phyloP scores from a whole-genome alignment of 2,329 filamentous ascomycete genomes.

The Clonostachys byssicola region DNA sequence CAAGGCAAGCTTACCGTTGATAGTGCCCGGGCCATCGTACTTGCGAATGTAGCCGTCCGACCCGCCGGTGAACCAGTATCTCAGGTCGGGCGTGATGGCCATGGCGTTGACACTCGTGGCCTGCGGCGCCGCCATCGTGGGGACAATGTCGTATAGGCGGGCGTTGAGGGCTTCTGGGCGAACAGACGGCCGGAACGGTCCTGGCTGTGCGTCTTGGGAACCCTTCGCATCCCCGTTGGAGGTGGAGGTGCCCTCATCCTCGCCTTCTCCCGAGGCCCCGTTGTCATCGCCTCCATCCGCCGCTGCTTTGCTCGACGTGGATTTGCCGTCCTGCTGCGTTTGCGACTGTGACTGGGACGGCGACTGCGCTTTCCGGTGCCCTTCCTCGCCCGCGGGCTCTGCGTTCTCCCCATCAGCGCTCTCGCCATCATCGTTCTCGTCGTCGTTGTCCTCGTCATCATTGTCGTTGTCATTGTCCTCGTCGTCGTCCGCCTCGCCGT shows the following conservation, averaged over 20 bases:
- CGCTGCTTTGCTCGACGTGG: constrained; percentile 12
- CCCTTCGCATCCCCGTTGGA: constrained; percentile 15
- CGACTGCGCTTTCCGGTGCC: not conserved
- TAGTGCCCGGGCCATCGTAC: constrained; percentile 91
- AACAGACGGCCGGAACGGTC: constrained; percentile 51
- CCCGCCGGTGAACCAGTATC: constrained; percentile 92
- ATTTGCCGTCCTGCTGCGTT: not conserved
- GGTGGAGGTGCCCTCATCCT: constrained; percentile 6
- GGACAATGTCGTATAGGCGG: constrained; percentile 86
- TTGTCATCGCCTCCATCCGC: constrained; percentile 21
- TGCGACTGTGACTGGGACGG: not conserved
- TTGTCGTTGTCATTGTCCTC: constrained; percentile 14
- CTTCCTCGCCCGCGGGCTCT: constrained; percentile 18
- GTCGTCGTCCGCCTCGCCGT: constrained; percentile 28
- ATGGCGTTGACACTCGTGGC: constrained; percentile 94
- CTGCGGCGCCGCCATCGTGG: constrained; percentile 94
- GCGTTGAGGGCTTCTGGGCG: constrained; percentile 77
- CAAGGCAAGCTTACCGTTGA: constrained; percentile 88
- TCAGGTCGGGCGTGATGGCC: constrained; percentile 86
- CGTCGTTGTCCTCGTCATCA: constrained; percentile 33
- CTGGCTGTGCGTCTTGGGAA: constrained; percentile 6
- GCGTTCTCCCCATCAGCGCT: constrained; percentile 13
- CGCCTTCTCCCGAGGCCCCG: not conserved
- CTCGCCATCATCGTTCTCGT: constrained; percentile 17
- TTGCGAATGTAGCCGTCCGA: constrained; percentile 95